Evolutionary conservation across 2,329 filamentous ascomycete genomes (phyloP), one percentile per base, ranked within the genome.

Genomic region (Aspergillus sp.): DNA sequence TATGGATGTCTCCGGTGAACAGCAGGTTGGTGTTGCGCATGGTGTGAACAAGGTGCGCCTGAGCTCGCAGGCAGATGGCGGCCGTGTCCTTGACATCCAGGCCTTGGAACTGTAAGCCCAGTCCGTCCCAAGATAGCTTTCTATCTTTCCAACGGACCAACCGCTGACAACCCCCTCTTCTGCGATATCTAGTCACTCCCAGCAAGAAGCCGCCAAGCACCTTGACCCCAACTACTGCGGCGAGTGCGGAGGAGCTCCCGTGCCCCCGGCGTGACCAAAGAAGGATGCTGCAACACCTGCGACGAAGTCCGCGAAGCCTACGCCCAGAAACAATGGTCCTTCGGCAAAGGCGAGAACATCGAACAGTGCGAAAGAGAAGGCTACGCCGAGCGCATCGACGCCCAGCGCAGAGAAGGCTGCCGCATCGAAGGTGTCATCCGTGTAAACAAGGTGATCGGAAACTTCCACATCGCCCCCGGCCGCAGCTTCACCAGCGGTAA

Each of bases 401-500:
- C 82, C 50, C 91, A 97, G 72, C 82, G 90, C 44, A 80, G 83
- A 40, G 94, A 98, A 71, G 93, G 93, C 46, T 98, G 93, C 71
- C 88, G 93, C 40, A 86, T 98, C 52, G 90, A 96, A 67, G 93
- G 93, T 47, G 82, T 82, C 33, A 80, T 98, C 56, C 87, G 88
- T 38, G 94, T 98, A 54, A 98, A 98, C 78, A 98, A 98, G 73
- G 93, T 98, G 27, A 80, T 98, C 43, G 93, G 93, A 44, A 98
- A 98, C 74, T 98, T 98, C 78, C 93, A 98, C 69, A 86, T 98
- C 58, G 93, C 94, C 1, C 93, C 93, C 1, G 93, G 93, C 58
- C 88, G 91, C 69, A 91, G 86, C 66, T 97, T 97, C 78, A 95
- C 86, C 68, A 95, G 88, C 61, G 90, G 89, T 54, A 95, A 95